Conservation (phyloP, 2,329 filamentous ascomycete species). For the Penicillium sp. region DNA sequence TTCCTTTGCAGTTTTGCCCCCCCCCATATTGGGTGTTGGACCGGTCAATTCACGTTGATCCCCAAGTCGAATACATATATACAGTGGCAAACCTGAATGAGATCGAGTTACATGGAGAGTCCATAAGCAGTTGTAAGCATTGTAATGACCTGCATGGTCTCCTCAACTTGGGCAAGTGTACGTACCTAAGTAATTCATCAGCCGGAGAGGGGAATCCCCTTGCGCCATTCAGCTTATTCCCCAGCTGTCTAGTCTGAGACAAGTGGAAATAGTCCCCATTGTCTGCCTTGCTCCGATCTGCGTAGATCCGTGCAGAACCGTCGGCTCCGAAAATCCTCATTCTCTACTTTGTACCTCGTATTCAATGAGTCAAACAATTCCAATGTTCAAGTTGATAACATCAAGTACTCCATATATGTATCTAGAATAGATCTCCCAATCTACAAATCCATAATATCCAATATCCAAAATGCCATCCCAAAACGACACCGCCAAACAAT, state of each 20-base stretch:
- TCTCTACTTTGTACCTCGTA: neutral
- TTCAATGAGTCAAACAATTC: neutral
- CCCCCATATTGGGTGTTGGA: neutral
- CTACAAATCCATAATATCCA: neutral
- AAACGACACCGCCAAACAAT: constrained; percentile 7
- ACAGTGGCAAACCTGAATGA: neutral
- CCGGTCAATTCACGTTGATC: neutral
- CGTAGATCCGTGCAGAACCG: constrained; percentile 1
- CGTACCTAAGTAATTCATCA: neutral
- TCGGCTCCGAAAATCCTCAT: neutral
- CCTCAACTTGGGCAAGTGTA: neutral
- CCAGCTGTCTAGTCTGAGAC: constrained; percentile 17
- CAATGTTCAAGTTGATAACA: neutral
- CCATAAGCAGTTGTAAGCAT: neutral
- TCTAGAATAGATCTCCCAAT: neutral
- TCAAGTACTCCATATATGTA: neutral
- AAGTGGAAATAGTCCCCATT: constrained; percentile 11
- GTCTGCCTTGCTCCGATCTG: constrained; percentile 6
- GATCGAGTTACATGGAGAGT: neutral
- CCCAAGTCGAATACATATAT: neutral
- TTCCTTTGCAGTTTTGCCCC: constrained; percentile 3
- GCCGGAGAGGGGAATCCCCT: constrained; percentile 10
- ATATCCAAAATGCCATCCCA: neutral
- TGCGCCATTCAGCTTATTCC: constrained; percentile 13
- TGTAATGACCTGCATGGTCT: neutral